Conservation (phyloP, 139 green algal species). For the Medakamo hakoo region DNA sequence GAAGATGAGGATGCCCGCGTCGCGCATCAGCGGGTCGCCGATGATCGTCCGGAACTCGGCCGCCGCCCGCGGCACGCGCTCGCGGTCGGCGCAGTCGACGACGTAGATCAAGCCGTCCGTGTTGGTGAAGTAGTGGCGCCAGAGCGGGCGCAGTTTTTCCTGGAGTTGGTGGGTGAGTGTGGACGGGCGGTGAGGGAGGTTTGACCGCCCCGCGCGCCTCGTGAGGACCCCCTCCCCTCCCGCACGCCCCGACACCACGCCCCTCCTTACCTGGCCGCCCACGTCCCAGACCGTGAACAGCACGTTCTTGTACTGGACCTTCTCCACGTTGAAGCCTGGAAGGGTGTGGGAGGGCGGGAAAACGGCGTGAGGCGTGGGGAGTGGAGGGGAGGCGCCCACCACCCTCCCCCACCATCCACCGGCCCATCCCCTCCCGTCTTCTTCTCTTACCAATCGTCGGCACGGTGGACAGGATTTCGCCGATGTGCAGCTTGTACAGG, state of each 20-base stretch:
- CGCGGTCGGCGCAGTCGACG: constrained; percentile 87
- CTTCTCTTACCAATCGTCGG: constrained; percentile 76
- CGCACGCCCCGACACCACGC: too few relatives aligned
- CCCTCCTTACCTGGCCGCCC: constrained; percentile 83
- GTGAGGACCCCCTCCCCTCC: too few relatives aligned
- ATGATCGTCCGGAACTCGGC: constrained; percentile 81
- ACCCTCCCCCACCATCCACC: too few relatives aligned
- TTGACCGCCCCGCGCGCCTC: too few relatives aligned
- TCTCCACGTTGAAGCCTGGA: constrained; percentile 86
- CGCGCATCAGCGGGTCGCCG: constrained; percentile 79
- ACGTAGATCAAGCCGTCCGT: constrained; percentile 98
- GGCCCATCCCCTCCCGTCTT: neutral
- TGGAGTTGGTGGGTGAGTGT: too few relatives aligned
- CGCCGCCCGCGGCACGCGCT: constrained; percentile 61
- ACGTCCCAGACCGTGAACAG: constrained; percentile 95
- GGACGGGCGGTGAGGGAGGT: too few relatives aligned
- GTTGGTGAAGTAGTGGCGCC: constrained; percentile 97
- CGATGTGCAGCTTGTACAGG: constrained; percentile 97
- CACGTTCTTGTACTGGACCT: constrained; percentile 89
- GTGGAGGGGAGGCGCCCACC: too few relatives aligned
- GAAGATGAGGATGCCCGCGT: constrained; percentile 91
- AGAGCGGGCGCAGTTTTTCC: constrained; percentile 64
- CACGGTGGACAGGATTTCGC: constrained; percentile 78
- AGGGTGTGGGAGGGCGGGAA: too few relatives aligned
- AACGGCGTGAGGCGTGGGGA: too few relatives aligned